Conservation (phyloP, 768 basidiomycete genomes). For the Pleurotus pulmonarius region DNA sequence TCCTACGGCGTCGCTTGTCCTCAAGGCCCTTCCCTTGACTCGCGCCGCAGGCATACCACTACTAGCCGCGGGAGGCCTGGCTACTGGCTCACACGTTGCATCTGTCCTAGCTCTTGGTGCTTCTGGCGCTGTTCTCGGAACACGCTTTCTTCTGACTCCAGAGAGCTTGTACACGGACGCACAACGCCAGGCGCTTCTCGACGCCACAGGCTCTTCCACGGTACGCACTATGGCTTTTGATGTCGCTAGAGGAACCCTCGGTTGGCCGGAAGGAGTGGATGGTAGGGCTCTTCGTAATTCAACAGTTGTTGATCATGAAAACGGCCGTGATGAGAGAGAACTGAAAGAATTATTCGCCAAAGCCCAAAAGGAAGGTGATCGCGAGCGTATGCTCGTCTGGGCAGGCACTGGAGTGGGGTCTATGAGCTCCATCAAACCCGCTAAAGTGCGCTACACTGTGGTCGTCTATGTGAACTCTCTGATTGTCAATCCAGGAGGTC, state of each 20-base stretch:
- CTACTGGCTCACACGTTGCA: constrained; percentile 61
- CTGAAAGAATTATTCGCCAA: constrained; percentile 42
- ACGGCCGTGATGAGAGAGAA: constrained; percentile 37
- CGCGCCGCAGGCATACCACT: constrained; percentile 44
- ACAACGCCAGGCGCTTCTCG: constrained; percentile 51
- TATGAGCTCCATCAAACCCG: constrained; percentile 40
- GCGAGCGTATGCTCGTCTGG: constrained; percentile 58
- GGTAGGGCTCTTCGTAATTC: constrained; percentile 58
- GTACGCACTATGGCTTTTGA: constrained; percentile 66
- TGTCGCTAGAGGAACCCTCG: constrained; percentile 46
- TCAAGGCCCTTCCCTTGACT: constrained; percentile 45
- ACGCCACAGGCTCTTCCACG: constrained; percentile 40
- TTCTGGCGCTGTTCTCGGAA: constrained; percentile 67
- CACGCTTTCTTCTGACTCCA: constrained; percentile 66
- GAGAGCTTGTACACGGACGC: constrained; percentile 56
- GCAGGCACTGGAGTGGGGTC: constrained; percentile 63
- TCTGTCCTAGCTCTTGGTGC: constrained; percentile 64
- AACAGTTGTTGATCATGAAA: constrained; percentile 55
- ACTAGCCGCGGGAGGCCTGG: constrained; percentile 74
- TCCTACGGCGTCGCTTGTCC: constrained; percentile 58
- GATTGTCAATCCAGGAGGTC: constrained; percentile 39
- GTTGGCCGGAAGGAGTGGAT: constrained; percentile 61
- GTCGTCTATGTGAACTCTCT: background rate
- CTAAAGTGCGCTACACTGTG: constrained; percentile 23
- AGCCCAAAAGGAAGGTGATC: constrained; percentile 41